Base-by-base conservation (phyloP, 352 stramenopile species). In the Peronospora destructor region DNA sequence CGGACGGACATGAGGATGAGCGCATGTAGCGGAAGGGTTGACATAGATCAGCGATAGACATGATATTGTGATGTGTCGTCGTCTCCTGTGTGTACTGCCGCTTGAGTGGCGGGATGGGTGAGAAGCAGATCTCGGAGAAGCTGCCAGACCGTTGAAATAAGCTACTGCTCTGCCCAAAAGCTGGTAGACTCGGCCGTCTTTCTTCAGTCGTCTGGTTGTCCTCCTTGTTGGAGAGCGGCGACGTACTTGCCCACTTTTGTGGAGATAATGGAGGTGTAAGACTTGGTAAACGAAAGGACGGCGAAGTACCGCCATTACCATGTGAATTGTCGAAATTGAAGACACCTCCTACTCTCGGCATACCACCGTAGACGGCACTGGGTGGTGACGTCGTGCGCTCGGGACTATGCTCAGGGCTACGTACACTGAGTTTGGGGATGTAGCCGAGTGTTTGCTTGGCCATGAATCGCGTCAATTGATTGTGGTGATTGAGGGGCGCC, bases 1-100 rank as follows among this genome's bases (percentile, higher is more conserved):
- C 77, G 17, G 77, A 89, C 21, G 77, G 77, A 62, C 77, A 89
- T 19, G 77, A 89, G 12, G 73, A 58, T 17, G 77, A 72, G 13
- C 77, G 74, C 45, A 84, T 59, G 66, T 89, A 89, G 29, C 49
- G 56, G 42, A 84, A 76, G 0, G 77, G 77, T 38, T 72, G 66
- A 36, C 74, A 73, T 16, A 85, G 66, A 14, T 84, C 71, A 5
- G 74, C 66, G 26, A 78, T 68, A 26, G 57, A 66, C 56, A 67
- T 71, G 48, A 37, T 8, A 40, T 14, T 46, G 8, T 61, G 61
- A 43, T 53, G 60, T 23, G 53, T 45, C 29, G 17, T 23, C 21
- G 35, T 42, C 43, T 63, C 61, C 14, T 56, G 50, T 14, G 41
- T 47, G 39, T 60, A 57, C 17, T 57, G 56, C 16, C 73, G 61